Percentiles rank a stretch among this genome's conserved stretches.
Conservation (phyloP, 768 basidiomycete genomes). For the Coprinopsis marcescibilis region DNA sequence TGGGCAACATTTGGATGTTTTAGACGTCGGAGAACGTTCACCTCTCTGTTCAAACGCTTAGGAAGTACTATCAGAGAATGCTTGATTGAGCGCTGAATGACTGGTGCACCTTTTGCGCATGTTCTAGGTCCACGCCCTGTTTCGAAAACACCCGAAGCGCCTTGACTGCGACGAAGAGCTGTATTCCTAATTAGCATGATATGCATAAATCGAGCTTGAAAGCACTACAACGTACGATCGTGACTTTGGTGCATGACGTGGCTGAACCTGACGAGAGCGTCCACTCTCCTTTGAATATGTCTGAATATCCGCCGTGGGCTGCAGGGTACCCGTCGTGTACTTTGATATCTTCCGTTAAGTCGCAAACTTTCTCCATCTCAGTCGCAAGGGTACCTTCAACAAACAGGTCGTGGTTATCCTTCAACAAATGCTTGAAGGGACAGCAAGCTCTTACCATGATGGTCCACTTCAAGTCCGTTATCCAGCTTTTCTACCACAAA, state of each 20-base stretch:
- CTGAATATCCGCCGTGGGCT: conserved; percentile 23
- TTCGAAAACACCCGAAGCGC: conserved; percentile 19
- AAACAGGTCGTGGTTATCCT: no score
- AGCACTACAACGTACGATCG: no score
- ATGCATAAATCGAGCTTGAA: no score
- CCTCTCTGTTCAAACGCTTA: conserved; percentile 37
- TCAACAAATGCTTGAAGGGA: no score
- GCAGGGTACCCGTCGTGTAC: conserved; percentile 8
- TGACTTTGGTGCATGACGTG: no score
- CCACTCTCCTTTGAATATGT: conserved; percentile 20
- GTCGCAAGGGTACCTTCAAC: no score
- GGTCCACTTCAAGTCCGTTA: no score
- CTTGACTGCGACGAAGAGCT: conserved; percentile 21
- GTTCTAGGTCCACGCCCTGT: conserved; percentile 13
- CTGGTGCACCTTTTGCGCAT: conserved; percentile 16
- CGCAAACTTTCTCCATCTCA: conserved; percentile 5
- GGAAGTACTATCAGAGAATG: background rate
- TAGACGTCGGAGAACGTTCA: conserved; percentile 34
- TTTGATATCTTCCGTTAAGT: conserved; percentile 16
- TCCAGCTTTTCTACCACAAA: no score
- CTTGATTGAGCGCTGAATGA: background rate
- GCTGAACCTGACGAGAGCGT: background rate
- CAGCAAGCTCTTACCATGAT: no score
- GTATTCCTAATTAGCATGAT: no score
- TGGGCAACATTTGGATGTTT: conserved; percentile 36